A percentile compares a stretch with the other conserved stretches of the same genome.
Evolutionary conservation across 805 yeast species (phyloP).

Genomic region (Metschnikowia colocasiae): DNA sequence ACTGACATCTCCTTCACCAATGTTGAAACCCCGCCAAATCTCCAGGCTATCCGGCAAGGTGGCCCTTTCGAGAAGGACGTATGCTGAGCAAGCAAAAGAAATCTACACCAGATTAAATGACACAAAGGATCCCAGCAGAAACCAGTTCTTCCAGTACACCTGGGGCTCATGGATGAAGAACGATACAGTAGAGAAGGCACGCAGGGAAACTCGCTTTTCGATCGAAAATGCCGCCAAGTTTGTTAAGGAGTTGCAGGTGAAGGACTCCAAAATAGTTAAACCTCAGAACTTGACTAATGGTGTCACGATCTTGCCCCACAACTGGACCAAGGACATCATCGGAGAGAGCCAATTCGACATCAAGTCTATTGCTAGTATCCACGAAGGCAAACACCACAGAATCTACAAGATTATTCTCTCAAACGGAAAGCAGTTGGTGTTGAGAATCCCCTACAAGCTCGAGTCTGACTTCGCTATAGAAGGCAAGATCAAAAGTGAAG

Average conservation of each 20-base stretch:
- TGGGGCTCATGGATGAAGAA: constrained; percentile 95
- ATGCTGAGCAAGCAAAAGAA: constrained; percentile 29
- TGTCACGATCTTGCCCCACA: constrained; percentile 46
- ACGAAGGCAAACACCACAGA: constrained; percentile 93
- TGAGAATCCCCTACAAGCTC: constrained; percentile 82
- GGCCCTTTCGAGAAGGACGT: neutral
- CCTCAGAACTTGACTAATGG: constrained; percentile 43
- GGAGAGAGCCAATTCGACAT: constrained; percentile 45
- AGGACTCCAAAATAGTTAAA: constrained; percentile 22
- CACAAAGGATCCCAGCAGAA: constrained; percentile 63
- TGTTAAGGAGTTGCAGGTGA: constrained; percentile 43
- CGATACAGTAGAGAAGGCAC: constrained; percentile 68
- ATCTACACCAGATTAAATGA: constrained; percentile 56
- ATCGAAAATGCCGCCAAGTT: constrained; percentile 67
- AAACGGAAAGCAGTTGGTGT: constrained; percentile 57
- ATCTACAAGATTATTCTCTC: constrained; percentile 69
- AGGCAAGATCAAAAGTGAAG: constrained; percentile 79
- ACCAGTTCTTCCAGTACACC: constrained; percentile 75
- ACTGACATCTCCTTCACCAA: neutral
- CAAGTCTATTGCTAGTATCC: constrained; percentile 75
- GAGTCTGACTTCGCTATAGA: constrained; percentile 63
- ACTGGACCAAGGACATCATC: constrained; percentile 38
- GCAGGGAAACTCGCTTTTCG: constrained; percentile 77
- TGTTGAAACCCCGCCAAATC: constrained; percentile 4
- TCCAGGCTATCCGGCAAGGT: neutral